phyloP scores from a whole-genome alignment of 1,284 basidiomycete species.

The Wallemia ichthyophaga region DNA sequence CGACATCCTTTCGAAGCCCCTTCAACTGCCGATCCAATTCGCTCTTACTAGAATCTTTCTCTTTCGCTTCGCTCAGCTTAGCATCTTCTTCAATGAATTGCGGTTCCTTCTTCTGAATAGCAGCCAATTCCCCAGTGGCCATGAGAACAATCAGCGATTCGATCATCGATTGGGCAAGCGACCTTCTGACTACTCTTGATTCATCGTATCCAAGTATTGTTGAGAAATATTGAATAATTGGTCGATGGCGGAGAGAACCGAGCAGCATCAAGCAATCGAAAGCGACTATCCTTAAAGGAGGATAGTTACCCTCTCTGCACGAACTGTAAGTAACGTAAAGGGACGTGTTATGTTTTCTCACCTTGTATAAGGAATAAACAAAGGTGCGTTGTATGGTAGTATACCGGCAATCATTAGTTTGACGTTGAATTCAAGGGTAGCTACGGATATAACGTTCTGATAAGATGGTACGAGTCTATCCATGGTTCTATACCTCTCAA shows the following conservation, averaged over 20 bases:
- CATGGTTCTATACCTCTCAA: slow-evolving; percentile 76
- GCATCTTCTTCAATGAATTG: slow-evolving; percentile 62
- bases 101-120: slow-evolving; percentile 36
- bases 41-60: slow-evolving; percentile 28
- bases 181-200: slow-evolving; percentile 48
- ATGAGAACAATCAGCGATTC: slow-evolving; percentile 64
- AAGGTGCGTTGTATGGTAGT: slow-evolving; percentile 43
- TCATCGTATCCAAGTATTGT: slow-evolving; percentile 66
- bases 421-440: slow-evolving; percentile 48
- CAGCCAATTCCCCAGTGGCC: slow-evolving; percentile 60
- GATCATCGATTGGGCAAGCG: slow-evolving; percentile 56
- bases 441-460: slow-evolving; percentile 75
- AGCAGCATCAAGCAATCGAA: slow-evolving; percentile 80
- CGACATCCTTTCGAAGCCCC: slow-evolving; percentile 49
- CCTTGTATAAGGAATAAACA: slow-evolving; percentile 71
- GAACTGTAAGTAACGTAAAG: no score
- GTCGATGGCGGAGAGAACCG: slow-evolving; percentile 28
- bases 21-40: slow-evolving; percentile 53
- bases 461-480: slow-evolving; percentile 81
- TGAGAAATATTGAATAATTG: slow-evolving; percentile 57
- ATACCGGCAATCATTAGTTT: slow-evolving; percentile 48
- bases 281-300: slow-evolving; percentile 63
- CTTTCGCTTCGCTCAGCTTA: slow-evolving; percentile 27
- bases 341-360: no score
- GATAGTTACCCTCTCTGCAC: slow-evolving; percentile 84